Evolutionary conservation across 148 eudicot species (phyloP).

Genomic region (Chenopodium album): DNA sequence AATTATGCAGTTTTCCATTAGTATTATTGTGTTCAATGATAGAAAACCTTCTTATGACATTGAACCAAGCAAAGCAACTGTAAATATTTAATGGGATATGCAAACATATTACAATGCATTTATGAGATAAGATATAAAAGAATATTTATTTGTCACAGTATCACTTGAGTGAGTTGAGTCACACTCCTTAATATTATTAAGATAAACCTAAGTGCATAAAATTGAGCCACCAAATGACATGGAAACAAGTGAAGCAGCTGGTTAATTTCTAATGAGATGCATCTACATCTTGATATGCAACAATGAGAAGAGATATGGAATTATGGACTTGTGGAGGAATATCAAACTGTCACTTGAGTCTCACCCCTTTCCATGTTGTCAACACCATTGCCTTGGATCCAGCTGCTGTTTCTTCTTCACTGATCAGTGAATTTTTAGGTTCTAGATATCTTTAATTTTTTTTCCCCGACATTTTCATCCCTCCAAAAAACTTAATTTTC

Average conservation of each 20-base stretch:
- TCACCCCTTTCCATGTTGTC: background rate
- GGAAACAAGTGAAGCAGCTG: background rate
- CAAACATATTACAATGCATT: background rate
- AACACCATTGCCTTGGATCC: background rate
- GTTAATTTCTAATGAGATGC: background rate
- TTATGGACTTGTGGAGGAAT: background rate
- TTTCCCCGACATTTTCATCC: background rate
- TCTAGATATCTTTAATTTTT: background rate
- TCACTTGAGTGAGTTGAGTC: background rate
- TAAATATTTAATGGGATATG: background rate
- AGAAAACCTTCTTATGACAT: background rate
- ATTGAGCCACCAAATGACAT: background rate
- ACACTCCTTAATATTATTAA: background rate
- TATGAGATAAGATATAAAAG: background rate
- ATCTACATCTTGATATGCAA: background rate
- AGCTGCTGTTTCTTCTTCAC: background rate
- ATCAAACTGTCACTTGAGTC: background rate
- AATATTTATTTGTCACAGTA: background rate
- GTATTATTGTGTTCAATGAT: background rate
- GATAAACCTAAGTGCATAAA: background rate
- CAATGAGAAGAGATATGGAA: background rate
- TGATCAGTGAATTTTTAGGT: background rate
- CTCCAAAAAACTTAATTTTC: background rate
- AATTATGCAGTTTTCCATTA: background rate
- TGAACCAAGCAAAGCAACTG: background rate